These are phyloP conservation scores for Aphanomyces cochlioides DNA, from an alignment of 352 stramenopile species.

Conservation along the genomic window DNA sequence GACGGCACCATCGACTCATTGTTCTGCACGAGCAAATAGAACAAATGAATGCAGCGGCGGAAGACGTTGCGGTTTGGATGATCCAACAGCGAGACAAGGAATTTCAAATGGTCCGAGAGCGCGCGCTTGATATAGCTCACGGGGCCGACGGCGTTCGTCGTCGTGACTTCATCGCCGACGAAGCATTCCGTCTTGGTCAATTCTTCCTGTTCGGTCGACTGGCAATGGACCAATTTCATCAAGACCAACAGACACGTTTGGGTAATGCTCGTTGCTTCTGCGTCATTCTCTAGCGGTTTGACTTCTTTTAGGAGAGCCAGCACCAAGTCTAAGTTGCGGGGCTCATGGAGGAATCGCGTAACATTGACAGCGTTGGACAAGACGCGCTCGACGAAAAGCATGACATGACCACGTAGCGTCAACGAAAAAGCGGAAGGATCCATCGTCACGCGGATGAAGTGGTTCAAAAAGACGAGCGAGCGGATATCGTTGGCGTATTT, in stretches of 20 bases:
- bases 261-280: conserved; percentile 61
- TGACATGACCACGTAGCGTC: conserved; percentile 76
- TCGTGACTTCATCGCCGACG: conserved; percentile 1
- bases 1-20: conserved; percentile 81
- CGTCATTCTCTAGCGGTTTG: conserved; percentile 53
- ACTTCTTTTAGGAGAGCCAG: conserved; percentile 71
- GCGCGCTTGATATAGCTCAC: conserved; percentile 71
- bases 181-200: conserved; percentile 22
- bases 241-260: conserved; percentile 82
- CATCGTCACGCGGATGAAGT: conserved; percentile 76
- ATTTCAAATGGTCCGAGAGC: conserved; percentile 72
- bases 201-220: conserved; percentile 75
- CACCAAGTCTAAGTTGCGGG: conserved; percentile 69
- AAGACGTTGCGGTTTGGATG: conserved; percentile 82
- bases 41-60: conserved; percentile 76
- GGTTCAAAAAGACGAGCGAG: conserved; percentile 79
- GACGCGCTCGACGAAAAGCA: conserved; percentile 76
- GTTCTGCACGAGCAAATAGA: conserved; percentile 76
- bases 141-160: conserved; percentile 63
- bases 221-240: conserved; percentile 76
- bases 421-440: conserved; percentile 55
- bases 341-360: conserved; percentile 68
- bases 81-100: conserved; percentile 74
- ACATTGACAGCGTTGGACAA: conserved; percentile 77
- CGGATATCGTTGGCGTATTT: conserved; percentile 68